phyloP scores from a whole-genome alignment of 371 early-diverging fungal species.

The Syncephalis fuscata region DNA sequence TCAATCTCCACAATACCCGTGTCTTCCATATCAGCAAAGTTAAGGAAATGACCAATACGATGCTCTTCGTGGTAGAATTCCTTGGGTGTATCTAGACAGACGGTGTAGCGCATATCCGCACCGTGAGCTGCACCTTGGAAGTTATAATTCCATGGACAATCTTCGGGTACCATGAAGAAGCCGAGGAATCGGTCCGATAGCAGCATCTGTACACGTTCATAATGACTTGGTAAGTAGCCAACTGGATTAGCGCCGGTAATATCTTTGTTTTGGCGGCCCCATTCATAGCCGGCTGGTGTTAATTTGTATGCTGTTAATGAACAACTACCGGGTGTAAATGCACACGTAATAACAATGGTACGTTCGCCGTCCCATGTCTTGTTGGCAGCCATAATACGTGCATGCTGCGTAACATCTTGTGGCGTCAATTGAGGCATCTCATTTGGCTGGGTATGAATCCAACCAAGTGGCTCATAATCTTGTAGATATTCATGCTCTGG shows the following conservation, averaged over 20 bases:
- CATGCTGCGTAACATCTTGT: conserved; percentile 82
- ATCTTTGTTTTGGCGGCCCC: conserved; percentile 77
- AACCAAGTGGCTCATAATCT: conserved; percentile 90
- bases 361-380: conserved; percentile 92
- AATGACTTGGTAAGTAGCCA: conserved; percentile 76
- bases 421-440: conserved; percentile 83
- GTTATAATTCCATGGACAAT: conserved; percentile 92
- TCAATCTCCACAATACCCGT: conserved; percentile 41
- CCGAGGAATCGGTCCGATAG: conserved; percentile 90
- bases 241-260: conserved; percentile 54
- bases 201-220: conserved; percentile 90
- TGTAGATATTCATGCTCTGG: conserved; percentile 85
- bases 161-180: conserved; percentile 94
- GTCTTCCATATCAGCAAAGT: conserved; percentile 75
- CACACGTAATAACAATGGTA: conserved; percentile 76
- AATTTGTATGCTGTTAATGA: conserved; percentile 90
- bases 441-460: conserved; percentile 95
- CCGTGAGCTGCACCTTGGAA: conserved; percentile 88
- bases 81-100: conserved; percentile 83
- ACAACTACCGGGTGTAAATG: conserved; percentile 95
- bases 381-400: conserved; percentile 71
- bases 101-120: conserved; percentile 77
- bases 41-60: conserved; percentile 89
- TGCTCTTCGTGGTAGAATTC: conserved; percentile 95
- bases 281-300: conserved; percentile 89